Conservation (phyloP, 495 filamentous ascomycete genomes). For the Eremomyces bilateralis region DNA sequence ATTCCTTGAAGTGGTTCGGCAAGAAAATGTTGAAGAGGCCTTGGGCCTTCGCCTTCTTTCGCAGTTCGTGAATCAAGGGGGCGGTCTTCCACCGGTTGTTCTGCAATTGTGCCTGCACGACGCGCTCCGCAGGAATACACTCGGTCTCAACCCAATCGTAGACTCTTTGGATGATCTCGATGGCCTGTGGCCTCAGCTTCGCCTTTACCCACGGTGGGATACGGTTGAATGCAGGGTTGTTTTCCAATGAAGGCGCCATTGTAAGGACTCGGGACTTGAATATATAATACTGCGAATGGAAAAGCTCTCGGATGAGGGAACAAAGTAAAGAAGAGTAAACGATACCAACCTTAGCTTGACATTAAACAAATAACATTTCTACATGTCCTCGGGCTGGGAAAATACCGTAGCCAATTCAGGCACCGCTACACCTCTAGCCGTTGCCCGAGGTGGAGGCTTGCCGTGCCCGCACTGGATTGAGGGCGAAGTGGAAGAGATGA, state of each 20-base stretch:
- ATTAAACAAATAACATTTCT: no score
- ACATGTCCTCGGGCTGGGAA: no score
- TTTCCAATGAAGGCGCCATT: constrained; percentile 3
- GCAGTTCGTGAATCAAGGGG: constrained; percentile 18
- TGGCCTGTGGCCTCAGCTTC: constrained; percentile 18
- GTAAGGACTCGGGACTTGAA: no score
- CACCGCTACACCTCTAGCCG: no score
- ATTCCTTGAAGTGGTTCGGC: constrained; percentile 20
- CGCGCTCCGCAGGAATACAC: constrained; percentile 21
- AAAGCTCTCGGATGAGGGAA: no score
- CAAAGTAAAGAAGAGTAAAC: no score
- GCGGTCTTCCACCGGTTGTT: constrained; percentile 18
- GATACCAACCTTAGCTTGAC: no score
- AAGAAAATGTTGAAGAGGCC: constrained; percentile 23
- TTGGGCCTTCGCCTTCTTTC: constrained; percentile 19
- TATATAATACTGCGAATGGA: no score
- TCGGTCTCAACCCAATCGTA: constrained; percentile 22
- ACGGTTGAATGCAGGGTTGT: constrained; percentile 17
- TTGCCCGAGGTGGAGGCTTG: no score
- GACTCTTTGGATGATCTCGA: constrained; percentile 19
- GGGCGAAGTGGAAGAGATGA: no score
- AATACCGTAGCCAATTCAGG: no score
- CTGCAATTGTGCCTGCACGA: constrained; percentile 18
- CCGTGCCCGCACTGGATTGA: no score
- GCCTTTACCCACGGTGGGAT: constrained; percentile 20